These are phyloP conservation scores for Fomitopsis serialis DNA, from an alignment of 768 basidiomycete genomes.

Conservation along the genomic window DNA sequence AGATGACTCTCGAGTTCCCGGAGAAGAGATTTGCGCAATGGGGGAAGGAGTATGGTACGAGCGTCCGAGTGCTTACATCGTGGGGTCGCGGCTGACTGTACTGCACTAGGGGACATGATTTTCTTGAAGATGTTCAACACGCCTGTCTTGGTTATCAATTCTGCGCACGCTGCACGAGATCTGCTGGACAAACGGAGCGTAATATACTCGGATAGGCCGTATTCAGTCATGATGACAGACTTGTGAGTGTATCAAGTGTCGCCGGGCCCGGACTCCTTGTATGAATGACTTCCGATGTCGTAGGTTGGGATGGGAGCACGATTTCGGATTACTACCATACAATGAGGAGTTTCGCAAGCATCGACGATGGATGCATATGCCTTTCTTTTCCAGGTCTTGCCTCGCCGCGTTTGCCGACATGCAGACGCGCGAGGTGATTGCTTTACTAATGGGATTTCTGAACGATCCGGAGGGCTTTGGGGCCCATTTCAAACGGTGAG, in stretches of 20 bases:
- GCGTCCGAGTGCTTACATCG: background rate
- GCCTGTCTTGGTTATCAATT: constrained; percentile 1
- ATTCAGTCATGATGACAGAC: background rate
- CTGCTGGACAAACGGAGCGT: constrained; percentile 20
- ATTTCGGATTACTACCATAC: background rate
- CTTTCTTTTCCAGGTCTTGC: background rate
- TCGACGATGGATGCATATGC: background rate
- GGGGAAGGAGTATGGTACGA: background rate
- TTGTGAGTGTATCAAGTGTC: background rate
- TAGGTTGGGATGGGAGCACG: background rate
- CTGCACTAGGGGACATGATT: background rate
- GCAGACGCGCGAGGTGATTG: background rate
- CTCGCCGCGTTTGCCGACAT: background rate
- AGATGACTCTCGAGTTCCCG: background rate
- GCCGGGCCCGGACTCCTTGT: background rate
- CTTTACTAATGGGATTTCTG: background rate
- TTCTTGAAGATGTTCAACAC: background rate
- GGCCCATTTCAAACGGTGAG: background rate
- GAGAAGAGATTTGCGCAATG: background rate
- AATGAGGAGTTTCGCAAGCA: background rate
- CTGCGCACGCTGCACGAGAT: background rate
- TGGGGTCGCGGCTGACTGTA: background rate
- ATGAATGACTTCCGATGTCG: background rate
- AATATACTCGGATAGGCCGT: constrained; percentile 22
- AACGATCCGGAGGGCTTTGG: background rate